Evolutionary conservation across 768 basidiomycete genomes (phyloP), one percentile per base, ranked within the genome.

Genomic region (Epithele typhae): DNA sequence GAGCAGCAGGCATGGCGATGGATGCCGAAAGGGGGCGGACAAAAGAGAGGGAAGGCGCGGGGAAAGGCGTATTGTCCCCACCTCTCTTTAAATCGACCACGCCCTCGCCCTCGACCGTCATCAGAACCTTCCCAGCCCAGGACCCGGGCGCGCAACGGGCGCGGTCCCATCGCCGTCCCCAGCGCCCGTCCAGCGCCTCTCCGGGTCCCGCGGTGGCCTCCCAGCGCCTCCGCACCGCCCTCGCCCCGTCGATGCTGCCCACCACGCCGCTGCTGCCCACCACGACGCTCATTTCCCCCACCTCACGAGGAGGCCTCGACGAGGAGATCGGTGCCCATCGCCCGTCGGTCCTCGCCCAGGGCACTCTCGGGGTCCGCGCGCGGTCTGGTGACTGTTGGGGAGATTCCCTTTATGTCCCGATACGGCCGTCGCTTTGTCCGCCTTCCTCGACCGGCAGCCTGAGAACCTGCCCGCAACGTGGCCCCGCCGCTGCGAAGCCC

Each of bases 1-100:
- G 63, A 22, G 64, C 60, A 27, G 65, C 59, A 54, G 68, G 65
- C 70, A 71, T 69, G 54, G 47, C 53, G n/a, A 38, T 32, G 48
- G 50, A 40, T 25, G 17, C 53, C 45, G 43, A 48, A 41, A 36
- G 24, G 45, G 36, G 46, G 39, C 46, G 37, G 46, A 48, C 40
- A 46, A 50, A 50, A 48, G 46, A 39, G 49, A 50, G 46, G 49
- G 45, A 45, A 44, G 45, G 38, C 39, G 47, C 45, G 53, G 40
- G 37, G 49, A 37, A 17, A 17, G 14, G 21, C 21, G 11, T 54
- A 54, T 54, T 54, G 53, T 54, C 51, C 53, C 49, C 49, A 25
- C 43, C 41, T 42, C 41, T 14, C 46, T 51, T 50, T 54, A 54
- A 44, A 50, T 49, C 37, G 45, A 15, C 22, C 43, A 25, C 21